Evolutionary conservation across 768 basidiomycete species (phyloP), one percentile per base, ranked within the genome.

Genomic region (Pholiota molesta): DNA sequence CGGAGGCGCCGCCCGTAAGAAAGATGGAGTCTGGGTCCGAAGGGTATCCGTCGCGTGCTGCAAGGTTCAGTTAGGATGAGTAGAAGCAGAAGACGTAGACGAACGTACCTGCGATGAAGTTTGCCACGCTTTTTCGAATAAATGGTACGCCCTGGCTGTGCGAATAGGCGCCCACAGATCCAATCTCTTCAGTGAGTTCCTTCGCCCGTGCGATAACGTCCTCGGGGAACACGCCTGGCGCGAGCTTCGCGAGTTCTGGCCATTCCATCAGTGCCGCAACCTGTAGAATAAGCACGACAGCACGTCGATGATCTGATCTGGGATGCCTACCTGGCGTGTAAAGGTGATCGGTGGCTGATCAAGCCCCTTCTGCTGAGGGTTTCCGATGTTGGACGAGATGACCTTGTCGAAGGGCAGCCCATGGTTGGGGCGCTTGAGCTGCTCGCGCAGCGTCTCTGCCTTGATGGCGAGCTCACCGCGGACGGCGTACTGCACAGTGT

Each of bases 321-420:
- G n/a, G 51, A 14, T n/a, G 31, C 84, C 58, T 65, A 92, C 95
- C 90, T 99, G 97, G 59, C 97, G 83, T 62, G 87, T 84, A 73
- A 94, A 99, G 5, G 97, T 97, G 63, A 99, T 86, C 2, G 96
- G 94, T 5, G 89, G 85, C 73, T 99, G 97, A 75, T 98, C 89
- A 57, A 99, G 82, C 0, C 95, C 95, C 68, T 88, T 90, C 77
- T 98, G 96, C 77, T 99, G 97, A 0, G 97, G 97, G 71, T 99
- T 99, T 10, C 97, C 97, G 62, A 99, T 99, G 78, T 99, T 99
- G 63, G 94, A 94, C 29, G 87, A 91, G 74, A 97, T 97, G 75
- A 99, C 83, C 68, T 86, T 85, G 73, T 87, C 84, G 76, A 99
- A 99, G 16, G 95, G 94, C 16, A 98, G 82, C 19, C 78, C 79